Conservation (phyloP, 352 stramenopile species). For the Globisporangium uncinulatum region DNA sequence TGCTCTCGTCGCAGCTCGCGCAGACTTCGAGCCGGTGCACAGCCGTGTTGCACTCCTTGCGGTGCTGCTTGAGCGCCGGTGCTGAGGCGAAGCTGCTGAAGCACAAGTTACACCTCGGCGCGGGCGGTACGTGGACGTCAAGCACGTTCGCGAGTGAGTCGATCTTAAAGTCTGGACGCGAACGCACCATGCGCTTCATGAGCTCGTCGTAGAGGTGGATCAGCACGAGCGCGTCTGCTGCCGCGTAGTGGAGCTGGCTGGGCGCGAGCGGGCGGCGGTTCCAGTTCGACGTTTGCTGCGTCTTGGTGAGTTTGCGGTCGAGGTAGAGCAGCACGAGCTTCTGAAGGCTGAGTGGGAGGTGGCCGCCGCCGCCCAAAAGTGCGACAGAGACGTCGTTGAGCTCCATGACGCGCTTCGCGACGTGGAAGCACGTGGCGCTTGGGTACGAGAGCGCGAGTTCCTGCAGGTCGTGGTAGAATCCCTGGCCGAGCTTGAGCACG, state of each 20-base stretch:
- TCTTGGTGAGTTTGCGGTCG: slow-evolving; percentile 60
- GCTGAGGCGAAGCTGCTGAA: slow-evolving; percentile 32
- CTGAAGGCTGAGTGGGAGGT: slow-evolving; percentile 63
- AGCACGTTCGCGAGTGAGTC: slow-evolving; percentile 52
- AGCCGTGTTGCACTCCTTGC: slow-evolving; percentile 32
- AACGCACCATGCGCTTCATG: slow-evolving; percentile 23
- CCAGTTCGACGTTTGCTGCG: slow-evolving; percentile 79
- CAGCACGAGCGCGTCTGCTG: slow-evolving; percentile 61
- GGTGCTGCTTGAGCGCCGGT: slow-evolving; percentile 37
- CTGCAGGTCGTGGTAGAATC: slow-evolving; percentile 55
- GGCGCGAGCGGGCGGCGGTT: slow-evolving; percentile 48
- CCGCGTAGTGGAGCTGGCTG: slow-evolving; percentile 64
- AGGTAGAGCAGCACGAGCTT: slow-evolving; percentile 77
- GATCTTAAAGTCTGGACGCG: slow-evolving; percentile 29
- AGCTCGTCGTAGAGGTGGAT: slow-evolving; percentile 69
- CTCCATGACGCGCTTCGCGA: slow-evolving; percentile 62
- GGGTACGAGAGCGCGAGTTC: slow-evolving; percentile 59
- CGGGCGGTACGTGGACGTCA: slow-evolving; percentile 38
- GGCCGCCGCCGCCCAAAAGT: slow-evolving; percentile 29
- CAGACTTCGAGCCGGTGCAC: slow-evolving; percentile 38
- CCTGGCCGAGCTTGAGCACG: slow-evolving; percentile 63
- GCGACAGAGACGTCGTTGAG: slow-evolving; percentile 70
- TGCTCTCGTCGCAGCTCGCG: slow-evolving; percentile 35
- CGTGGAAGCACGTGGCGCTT: slow-evolving; percentile 56
- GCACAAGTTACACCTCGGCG: slow-evolving; percentile 51